Evolutionary conservation across 2,329 filamentous ascomycete species (phyloP), one percentile per base, ranked within the genome.

Genomic region (Fusarium papillatum): DNA sequence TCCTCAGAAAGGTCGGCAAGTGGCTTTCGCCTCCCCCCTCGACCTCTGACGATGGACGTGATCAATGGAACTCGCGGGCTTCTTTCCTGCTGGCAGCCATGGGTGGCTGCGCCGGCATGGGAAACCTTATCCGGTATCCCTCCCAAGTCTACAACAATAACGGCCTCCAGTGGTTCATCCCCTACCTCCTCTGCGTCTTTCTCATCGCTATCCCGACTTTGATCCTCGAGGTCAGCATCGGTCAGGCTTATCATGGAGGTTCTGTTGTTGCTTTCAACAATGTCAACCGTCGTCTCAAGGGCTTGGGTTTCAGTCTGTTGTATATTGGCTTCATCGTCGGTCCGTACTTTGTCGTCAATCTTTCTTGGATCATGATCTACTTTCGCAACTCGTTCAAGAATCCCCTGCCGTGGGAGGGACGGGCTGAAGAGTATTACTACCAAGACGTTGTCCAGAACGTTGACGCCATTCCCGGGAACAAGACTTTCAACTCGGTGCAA

Each of bases 171-270:
- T 91, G 90, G 90, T 91, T 90, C 79, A 87, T 91, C 22, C 90
- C 89, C 0, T 91, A 91, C 72, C 78, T 91, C 7, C 82, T 91
- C 68, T 87, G 88, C 8, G 85, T 91, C 19, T 88, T 90, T 69
- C 80, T 90, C 14, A 85, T 91, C 68, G 89, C 89, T 43, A 90
- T 91, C 55, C 90, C 89, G 0, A 85, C 87, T 0, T 84, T 91
- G 43, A 86, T 90, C 16, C 85, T 91, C 26, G 90, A 91, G 78
- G 89, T 91, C 63, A 93, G 93, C 65, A 95, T 94, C 64, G 95
- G 95, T 59, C 94, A 91, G 76, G 89, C 89, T 7, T 90, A 90
- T 76, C 88, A 88, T 16, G 89, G 88, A 46, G 89, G 89, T 16
- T 87, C 86, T 5, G 87, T 90, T 46, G 87, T 90, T 65, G 88